phyloP scores from a whole-genome alignment of 2,329 filamentous ascomycete genomes.

The Aspergillus spinulosporus region DNA sequence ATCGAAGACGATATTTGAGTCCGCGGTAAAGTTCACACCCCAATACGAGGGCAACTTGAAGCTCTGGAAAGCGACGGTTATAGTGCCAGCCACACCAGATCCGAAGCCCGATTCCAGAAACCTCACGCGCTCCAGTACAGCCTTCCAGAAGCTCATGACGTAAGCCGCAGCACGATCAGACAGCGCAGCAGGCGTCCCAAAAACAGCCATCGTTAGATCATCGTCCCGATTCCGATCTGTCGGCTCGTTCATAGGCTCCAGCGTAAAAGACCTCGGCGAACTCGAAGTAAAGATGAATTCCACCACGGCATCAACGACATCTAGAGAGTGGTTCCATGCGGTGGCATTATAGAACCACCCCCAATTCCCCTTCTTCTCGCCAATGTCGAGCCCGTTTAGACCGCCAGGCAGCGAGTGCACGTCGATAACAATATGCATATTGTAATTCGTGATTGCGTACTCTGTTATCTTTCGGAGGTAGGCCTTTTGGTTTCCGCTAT shows the following conservation, averaged over 20 bases:
- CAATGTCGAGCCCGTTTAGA: conserved; percentile 27
- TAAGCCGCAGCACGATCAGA: conserved; percentile 28
- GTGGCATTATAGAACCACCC: conserved; percentile 30
- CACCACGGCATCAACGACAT: conserved; percentile 23
- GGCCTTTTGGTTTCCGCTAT: conserved; percentile 26
- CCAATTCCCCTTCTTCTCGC: conserved; percentile 26
- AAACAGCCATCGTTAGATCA: conserved; percentile 17
- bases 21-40: conserved; percentile 18
- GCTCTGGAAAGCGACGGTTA: conserved; percentile 31
- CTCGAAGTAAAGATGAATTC: conserved; percentile 23
- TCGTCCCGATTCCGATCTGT: conserved; percentile 23
- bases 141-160: conserved; percentile 26
- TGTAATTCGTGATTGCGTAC: conserved; percentile 26
- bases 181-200: conserved; percentile 27
- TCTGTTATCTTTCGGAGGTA: conserved; percentile 24
- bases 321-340: conserved; percentile 25
- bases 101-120: conserved; percentile 9
- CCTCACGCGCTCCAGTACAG: conserved; percentile 23
- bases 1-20: conserved; percentile 28
- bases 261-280: conserved; percentile 24
- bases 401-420: conserved; percentile 31
- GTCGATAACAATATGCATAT: conserved; percentile 31
- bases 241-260: conserved; percentile 32
- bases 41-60: conserved; percentile 28
- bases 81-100: neutral